A percentile compares a stretch with the other conserved stretches of the same genome.
These are phyloP conservation scores for Pulicaria dysenterica DNA, from an alignment of 129 eudicot species.

Conservation along the genomic window DNA sequence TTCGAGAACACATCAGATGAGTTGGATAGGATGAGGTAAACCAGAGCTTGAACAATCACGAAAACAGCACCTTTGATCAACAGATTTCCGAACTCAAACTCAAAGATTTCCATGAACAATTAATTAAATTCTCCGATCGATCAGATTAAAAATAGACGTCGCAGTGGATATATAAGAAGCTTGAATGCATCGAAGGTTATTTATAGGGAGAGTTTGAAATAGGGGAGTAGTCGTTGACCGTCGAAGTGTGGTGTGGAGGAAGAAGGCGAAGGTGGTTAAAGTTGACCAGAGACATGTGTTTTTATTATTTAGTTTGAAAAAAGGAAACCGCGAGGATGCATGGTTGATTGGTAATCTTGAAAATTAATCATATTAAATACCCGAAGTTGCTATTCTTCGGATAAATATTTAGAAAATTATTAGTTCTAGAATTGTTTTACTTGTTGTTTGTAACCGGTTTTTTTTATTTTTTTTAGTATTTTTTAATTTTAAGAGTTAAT, in stretches of 20 bases:
- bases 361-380: too few relatives aligned
- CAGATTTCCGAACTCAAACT: slow-evolving; percentile 21
- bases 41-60: slow-evolving; percentile 54
- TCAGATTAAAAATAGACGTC: not conserved
- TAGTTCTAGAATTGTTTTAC: too few relatives aligned
- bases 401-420: too few relatives aligned
- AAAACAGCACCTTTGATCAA: slow-evolving; percentile 47
- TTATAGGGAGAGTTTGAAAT: not conserved
- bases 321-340: too few relatives aligned
- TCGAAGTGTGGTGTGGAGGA: slow-evolving; percentile 10
- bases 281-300: slow-evolving; percentile 22
- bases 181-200: not conserved
- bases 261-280: slow-evolving; percentile 18
- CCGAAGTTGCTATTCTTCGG: too few relatives aligned
- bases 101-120: slow-evolving; percentile 16
- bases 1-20: slow-evolving; percentile 50
- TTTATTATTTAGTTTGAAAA: too few relatives aligned
- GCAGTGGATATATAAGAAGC: not conserved
- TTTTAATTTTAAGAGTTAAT: too few relatives aligned
- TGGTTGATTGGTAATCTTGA: too few relatives aligned
- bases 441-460: too few relatives aligned
- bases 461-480: too few relatives aligned
- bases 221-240: not conserved
- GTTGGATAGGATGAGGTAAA: slow-evolving; percentile 46
- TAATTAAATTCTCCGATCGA: not conserved